Evolutionary conservation across 2,329 filamentous ascomycete species (phyloP), one percentile per base, ranked within the genome.

Genomic region (Metarhizium album): DNA sequence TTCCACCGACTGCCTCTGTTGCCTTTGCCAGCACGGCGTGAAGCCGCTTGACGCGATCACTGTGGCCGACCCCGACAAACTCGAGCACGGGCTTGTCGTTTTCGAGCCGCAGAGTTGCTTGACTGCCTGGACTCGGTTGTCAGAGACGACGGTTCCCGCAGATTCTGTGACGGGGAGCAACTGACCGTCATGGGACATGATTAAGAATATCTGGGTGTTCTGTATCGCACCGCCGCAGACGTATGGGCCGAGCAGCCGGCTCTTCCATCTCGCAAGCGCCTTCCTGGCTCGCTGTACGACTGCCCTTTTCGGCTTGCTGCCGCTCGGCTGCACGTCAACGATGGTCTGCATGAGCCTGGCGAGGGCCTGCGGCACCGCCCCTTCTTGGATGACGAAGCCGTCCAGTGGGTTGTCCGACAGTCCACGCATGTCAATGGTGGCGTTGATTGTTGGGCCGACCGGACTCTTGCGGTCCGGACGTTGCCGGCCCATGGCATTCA

Each of bases 101-200:
- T 54, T 80, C 71, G 6, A 86, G 67, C 0, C 73, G 75, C 45
- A 86, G 60, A 7, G 73, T 74, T 1, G 78, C 80, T 64, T 85
- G 79, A 57, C 81, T 80, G 42, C 69, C 72, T 75, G 4, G 60
- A 14, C 4, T 13, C 4, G 33, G 16, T 13, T 35, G 11, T 14
- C 11, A 35, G 29, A 14, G 7, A 35, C 11, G 11, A 35, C 33
- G 7, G 33, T 35, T 13, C 33, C 7, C 9, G 9, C 33, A 14
- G 9, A 9, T 27, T 13, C 14, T 3, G 8, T 3, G 14, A 18
- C 42, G n/a, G 2, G 29, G 2, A 16, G 7, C 18, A 43, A 20
- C 67, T 60, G 67, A 69, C 74, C 80, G 56, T 84, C 82, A 57
- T 85, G 81, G 2, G 76, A 79, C 80, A 85, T 84, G 59, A 84